Base-by-base conservation (phyloP, 2,329 filamentous ascomycete genomes). In the Cercospora sp. region DNA sequence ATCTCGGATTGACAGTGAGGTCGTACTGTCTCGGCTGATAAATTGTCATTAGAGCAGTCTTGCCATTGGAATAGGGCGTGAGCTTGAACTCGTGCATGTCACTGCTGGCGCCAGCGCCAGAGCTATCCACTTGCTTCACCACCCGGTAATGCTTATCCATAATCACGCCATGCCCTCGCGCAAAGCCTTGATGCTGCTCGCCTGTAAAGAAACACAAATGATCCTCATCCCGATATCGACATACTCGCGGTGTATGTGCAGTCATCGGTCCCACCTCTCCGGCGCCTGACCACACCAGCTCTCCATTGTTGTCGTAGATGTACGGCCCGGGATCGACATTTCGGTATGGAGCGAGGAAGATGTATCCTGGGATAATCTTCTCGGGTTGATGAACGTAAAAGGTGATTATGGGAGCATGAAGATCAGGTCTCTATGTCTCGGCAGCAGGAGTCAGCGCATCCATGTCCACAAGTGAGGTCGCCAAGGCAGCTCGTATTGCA, bases 121-220 rank as follows among this genome's bases (percentile, higher is more conserved):
- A 74, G 69, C 75, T 77, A 57, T 80, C 76, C 26, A 86, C 79
- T 3, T 82, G 84, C 71, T 81, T 80, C 55, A 85, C 83, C 51
- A 83, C 80, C 48, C 81, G 78, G 72, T 86, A 85, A 55, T 79
- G 78, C 63, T 80, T 80, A 71, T 86, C 81, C 82, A 86, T 81
- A 66, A 86, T 86, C 23, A 85, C 78, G 48, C 83, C 83, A 78
- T 85, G 83, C 5, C 84, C 84, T 51, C 82, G 79, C 30, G 82
- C 83, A 67, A 84, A 86, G 30, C 83, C 83, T 63, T 83, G 81
- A 68, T 84, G 82, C 68, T 86, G 83, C 64, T 81, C 79, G 36
- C 83, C 83, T 67, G 84, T 81, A 74, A 84, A 85, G 75, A 83
- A 85, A 73, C 83, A 85, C n/a, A 86, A 72, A 70, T 86, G 84